A percentile compares a stretch with the other conserved stretches of the same genome.
These are phyloP conservation scores for Sphagnum magellanicum DNA, from an alignment of 228 moss, liverwort and hornwort genomes.

Conservation along the genomic window DNA sequence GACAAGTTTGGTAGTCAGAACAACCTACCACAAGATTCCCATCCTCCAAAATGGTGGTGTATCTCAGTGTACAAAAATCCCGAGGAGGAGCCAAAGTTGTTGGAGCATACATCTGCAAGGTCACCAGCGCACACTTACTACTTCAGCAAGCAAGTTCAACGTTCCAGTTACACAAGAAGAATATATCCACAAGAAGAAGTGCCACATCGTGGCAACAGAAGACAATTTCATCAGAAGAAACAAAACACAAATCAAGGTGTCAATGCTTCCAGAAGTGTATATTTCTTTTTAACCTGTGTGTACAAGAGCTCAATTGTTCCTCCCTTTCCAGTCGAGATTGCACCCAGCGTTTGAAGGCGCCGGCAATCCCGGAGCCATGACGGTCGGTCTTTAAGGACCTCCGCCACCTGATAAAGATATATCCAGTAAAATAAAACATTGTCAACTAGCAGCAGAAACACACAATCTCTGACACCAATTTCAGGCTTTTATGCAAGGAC, in stretches of 20 bases:
- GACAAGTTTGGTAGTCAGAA: neutral
- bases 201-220: no score
- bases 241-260: no score
- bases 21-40: conserved; percentile 86
- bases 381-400: conserved; percentile 93
- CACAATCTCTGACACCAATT: conserved; percentile 59
- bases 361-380: conserved; percentile 98
- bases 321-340: conserved; percentile 81
- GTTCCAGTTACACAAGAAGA: no score
- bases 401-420: conserved; percentile 69
- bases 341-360: conserved; percentile 83
- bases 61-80: conserved; percentile 91
- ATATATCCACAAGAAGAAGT: no score
- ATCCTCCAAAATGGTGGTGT: conserved; percentile 93
- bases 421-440: no score
- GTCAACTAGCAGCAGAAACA: conserved; percentile 37
- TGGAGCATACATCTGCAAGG: conserved; percentile 87
- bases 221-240: no score
- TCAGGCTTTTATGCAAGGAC: conserved; percentile 69
- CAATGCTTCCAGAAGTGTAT: no score
- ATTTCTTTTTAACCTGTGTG: conserved; percentile 54
- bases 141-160: no score
- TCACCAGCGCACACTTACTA: no score
- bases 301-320: conserved; percentile 94
- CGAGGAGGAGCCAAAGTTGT: conserved; percentile 92